phyloP scores from a whole-genome alignment of 345 rosid species.

The Microthlaspi erraticum region DNA sequence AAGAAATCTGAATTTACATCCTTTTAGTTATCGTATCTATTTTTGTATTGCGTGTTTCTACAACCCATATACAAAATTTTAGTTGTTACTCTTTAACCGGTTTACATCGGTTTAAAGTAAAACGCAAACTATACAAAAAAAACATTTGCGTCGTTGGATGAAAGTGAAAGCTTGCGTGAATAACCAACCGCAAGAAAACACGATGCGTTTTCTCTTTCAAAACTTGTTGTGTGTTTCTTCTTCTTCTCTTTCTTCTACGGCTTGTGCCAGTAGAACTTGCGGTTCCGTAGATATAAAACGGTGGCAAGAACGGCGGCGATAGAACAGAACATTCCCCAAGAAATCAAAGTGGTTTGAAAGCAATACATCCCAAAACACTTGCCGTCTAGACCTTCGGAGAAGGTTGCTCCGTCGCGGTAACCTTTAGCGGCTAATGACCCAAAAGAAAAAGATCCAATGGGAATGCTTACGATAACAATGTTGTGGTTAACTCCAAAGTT shows the following conservation, averaged over 20 bases:
- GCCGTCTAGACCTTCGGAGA: constrained; percentile 35
- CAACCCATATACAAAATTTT: not conserved
- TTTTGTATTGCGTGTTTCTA: not conserved
- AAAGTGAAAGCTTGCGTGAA: not conserved
- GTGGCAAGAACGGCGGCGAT: constrained; percentile 62
- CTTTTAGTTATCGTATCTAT: constrained; percentile 2
- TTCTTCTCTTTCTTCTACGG: constrained; percentile 5
- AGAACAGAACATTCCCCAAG: constrained; percentile 72
- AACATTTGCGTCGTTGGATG: not conserved
- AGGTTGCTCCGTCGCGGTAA: constrained; percentile 52
- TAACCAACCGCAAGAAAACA: not conserved
- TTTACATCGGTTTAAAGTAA: not conserved
- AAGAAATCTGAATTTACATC: not conserved
- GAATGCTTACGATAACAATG: constrained; percentile 74
- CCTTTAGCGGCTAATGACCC: constrained; percentile 74
- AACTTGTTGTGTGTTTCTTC: not conserved
- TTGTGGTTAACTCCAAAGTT: constrained; percentile 88
- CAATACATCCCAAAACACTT: constrained; percentile 75
- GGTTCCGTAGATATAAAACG: constrained; percentile 56
- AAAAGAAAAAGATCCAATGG: constrained; percentile 75
- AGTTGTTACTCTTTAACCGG: not conserved
- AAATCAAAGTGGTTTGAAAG: constrained; percentile 62
- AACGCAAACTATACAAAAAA: constrained; percentile 1
- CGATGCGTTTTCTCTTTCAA: constrained; percentile 1
- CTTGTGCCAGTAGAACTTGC: constrained; percentile 55